Conservation (phyloP, 2,329 filamentous ascomycete genomes). For the Catunica adiposa region DNA sequence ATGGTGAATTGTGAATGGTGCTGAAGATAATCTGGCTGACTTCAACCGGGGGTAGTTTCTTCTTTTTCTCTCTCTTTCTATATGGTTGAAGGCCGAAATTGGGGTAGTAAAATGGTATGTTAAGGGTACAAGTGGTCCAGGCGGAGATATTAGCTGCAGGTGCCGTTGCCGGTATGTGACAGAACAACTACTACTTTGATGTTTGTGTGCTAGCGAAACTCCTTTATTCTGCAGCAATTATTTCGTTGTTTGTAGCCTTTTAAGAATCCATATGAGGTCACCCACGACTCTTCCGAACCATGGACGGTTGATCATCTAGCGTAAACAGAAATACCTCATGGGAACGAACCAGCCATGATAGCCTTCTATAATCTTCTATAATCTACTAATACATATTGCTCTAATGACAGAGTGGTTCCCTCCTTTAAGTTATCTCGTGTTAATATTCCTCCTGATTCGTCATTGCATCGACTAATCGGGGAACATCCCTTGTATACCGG, state of each 20-base stretch:
- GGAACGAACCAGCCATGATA: too few relatives aligned
- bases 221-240: neutral
- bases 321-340: too few relatives aligned
- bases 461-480: neutral
- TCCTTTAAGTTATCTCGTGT: neutral
- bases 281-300: neutral
- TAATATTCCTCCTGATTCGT: neutral
- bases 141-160: neutral
- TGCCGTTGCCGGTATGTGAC: neutral
- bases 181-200: neutral
- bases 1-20: too few relatives aligned
- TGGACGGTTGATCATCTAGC: too few relatives aligned
- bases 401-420: too few relatives aligned
- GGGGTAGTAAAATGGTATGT: too few relatives aligned
- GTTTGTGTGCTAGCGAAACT: neutral
- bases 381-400: too few relatives aligned
- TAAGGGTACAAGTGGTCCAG: neutral
- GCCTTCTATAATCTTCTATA: too few relatives aligned
- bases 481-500: neutral
- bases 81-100: too few relatives aligned
- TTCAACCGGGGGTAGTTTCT: too few relatives aligned
- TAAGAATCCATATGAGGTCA: neutral
- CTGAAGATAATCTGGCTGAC: neutral
- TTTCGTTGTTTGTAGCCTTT: neutral
- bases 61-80: too few relatives aligned